These are phyloP conservation scores for Wickerhamiella kurtzmanii DNA, from an alignment of 805 yeast species.

Conservation along the genomic window DNA sequence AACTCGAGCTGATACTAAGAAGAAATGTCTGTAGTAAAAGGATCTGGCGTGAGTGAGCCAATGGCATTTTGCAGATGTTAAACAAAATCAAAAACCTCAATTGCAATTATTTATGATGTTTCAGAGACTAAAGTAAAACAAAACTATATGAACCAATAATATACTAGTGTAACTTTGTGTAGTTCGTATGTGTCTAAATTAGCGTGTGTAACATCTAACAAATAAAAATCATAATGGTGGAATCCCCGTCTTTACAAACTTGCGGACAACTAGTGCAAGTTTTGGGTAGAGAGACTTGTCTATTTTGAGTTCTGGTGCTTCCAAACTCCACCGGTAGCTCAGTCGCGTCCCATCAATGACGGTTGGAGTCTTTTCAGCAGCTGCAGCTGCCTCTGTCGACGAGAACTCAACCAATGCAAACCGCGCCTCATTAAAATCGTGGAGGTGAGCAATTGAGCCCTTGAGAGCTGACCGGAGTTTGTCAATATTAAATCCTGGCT, in stretches of 20 bases:
- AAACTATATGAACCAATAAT: too few relatives aligned
- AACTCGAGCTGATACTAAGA: too few relatives aligned
- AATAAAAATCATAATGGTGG: background rate
- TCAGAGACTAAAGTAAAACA: too few relatives aligned
- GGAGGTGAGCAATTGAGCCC: conserved; percentile 38
- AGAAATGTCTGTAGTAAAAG: too few relatives aligned
- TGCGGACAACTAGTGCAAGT: background rate
- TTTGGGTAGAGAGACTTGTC: background rate
- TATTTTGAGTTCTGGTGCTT: background rate
- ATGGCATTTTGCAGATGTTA: too few relatives aligned
- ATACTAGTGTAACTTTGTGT: too few relatives aligned
- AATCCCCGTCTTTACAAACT: background rate
- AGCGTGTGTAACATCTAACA: too few relatives aligned
- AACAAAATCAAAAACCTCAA: too few relatives aligned
- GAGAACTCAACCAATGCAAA: conserved; percentile 52
- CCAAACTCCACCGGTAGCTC: conserved; percentile 20
- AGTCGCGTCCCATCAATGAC: conserved; percentile 22
- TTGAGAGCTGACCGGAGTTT: conserved; percentile 27
- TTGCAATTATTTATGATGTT: too few relatives aligned
- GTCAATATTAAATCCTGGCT: conserved; percentile 44
- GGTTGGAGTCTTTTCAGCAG: conserved; percentile 14
- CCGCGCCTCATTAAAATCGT: conserved; percentile 42
- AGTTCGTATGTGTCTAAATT: too few relatives aligned
- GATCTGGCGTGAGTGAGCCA: too few relatives aligned
- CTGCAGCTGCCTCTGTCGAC: conserved; percentile 40